Evolutionary conservation across 495 filamentous ascomycete species (phyloP).

Genomic region (Usnea hakonensis): DNA sequence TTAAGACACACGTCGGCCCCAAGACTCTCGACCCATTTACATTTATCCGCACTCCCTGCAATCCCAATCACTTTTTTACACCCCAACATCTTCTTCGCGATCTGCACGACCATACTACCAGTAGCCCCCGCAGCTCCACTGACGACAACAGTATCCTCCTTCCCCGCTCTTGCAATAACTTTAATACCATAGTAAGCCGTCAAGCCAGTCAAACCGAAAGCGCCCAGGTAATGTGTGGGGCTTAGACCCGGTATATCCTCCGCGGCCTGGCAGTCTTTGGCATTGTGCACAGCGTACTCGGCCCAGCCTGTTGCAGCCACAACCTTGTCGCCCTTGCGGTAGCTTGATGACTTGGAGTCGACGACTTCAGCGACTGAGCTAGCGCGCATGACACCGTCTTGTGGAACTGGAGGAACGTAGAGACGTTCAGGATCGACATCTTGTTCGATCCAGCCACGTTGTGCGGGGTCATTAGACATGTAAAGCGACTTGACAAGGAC

Average conservation of each 20-base stretch:
- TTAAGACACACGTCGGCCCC: conserved; percentile 62
- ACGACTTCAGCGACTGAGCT: conserved; percentile 40
- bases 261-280: conserved; percentile 27
- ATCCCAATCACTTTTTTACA: conserved; percentile 44
- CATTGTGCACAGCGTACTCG: conserved; percentile 43
- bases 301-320: conserved; percentile 38
- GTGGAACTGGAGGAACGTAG: conserved; percentile 51
- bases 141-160: conserved; percentile 40
- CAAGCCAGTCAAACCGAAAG: conserved; percentile 40
- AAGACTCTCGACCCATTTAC: conserved; percentile 51
- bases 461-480: conserved; percentile 62
- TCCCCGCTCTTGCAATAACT: conserved; percentile 33
- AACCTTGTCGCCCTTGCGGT: conserved; percentile 35
- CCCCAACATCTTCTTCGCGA: conserved; percentile 48
- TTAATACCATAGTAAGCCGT: conserved; percentile 47
- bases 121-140: conserved; percentile 43
- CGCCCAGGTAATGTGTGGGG: conserved; percentile 43
- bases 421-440: conserved; percentile 36
- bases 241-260: conserved; percentile 30
- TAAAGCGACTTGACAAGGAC: conserved; percentile 53
- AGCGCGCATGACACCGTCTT: conserved; percentile 54
- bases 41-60: conserved; percentile 60
- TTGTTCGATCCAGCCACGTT: conserved; percentile 57
- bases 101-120: conserved; percentile 42
- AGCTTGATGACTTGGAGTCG: conserved; percentile 28